phyloP scores from a whole-genome alignment of 2,329 filamentous ascomycete species.

The Penicillium rolfsii region DNA sequence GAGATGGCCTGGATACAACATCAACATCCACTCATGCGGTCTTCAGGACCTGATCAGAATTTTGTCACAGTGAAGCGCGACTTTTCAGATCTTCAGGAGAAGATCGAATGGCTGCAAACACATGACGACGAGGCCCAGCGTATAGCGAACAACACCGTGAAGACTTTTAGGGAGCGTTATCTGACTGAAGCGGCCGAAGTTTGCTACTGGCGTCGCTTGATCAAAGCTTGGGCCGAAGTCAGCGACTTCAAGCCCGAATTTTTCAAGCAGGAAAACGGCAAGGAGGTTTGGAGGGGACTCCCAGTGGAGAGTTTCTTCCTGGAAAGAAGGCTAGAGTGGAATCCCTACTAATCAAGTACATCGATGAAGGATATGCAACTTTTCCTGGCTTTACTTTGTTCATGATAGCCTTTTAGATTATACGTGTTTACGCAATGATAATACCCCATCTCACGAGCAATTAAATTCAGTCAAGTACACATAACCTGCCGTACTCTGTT shows the following conservation, averaged over 20 bases:
- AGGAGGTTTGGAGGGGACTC: constrained; percentile 32
- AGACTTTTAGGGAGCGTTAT: constrained; percentile 52
- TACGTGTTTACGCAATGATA: background rate
- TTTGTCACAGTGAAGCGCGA: constrained; percentile 51
- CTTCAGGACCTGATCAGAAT: constrained; percentile 50
- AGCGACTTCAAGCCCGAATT: constrained; percentile 39
- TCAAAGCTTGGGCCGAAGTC: constrained; percentile 35
- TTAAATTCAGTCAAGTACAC: background rate
- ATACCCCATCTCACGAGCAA: too few relatives aligned
- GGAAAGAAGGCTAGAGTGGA: background rate
- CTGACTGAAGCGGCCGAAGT: constrained; percentile 52
- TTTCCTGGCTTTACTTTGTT: background rate
- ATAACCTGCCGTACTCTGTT: background rate
- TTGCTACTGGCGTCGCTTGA: constrained; percentile 55
- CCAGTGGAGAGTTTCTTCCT: constrained; percentile 27
- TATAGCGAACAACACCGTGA: constrained; percentile 51
- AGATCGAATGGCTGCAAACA: constrained; percentile 42
- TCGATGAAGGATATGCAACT: background rate
- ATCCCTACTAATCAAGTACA: background rate
- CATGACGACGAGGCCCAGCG: constrained; percentile 45
- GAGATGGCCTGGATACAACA: constrained; percentile 51
- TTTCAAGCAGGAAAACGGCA: constrained; percentile 27
- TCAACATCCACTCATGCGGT: constrained; percentile 47
- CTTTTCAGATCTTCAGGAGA: constrained; percentile 57
- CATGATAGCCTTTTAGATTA: background rate